Percentiles rank a stretch among this genome's conserved stretches.
These are phyloP conservation scores for Macroventuria anomochaeta DNA, from an alignment of 2,329 filamentous ascomycete genomes.

Conservation along the genomic window DNA sequence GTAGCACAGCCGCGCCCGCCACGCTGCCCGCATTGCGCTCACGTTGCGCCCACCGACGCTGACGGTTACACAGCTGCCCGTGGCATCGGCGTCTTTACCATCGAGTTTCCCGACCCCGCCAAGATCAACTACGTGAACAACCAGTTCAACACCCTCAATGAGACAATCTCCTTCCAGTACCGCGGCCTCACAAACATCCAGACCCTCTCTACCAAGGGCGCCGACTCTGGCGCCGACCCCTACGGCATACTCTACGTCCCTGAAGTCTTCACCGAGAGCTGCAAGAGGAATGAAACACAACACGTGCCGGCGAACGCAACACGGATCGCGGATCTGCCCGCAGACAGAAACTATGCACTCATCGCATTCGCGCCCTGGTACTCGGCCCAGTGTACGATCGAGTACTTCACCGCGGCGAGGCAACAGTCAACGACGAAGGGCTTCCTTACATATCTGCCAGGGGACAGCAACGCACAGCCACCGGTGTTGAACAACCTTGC, in stretches of 20 bases:
- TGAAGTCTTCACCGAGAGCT: conserved; percentile 67
- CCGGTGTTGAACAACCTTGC: conserved; percentile 67
- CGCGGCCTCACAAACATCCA: conserved; percentile 65
- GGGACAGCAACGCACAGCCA: conserved; percentile 62
- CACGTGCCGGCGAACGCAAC: conserved; percentile 79
- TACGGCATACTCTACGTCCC: conserved; percentile 88
- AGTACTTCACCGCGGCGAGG: conserved; percentile 71
- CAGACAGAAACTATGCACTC: conserved; percentile 69
- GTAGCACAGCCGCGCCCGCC: conserved; percentile 15
- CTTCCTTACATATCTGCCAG: conserved; percentile 63
- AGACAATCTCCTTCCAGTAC: conserved; percentile 46
- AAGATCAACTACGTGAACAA: conserved; percentile 39
- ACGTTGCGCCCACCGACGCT: conserved; percentile 10
- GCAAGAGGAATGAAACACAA: conserved; percentile 66
- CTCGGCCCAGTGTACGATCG: conserved; percentile 71
- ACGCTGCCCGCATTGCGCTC: conserved; percentile 2
- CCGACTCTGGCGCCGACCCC: conserved; percentile 66
- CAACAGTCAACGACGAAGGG: conserved; percentile 62
- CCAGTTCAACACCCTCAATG: conserved; percentile 39
- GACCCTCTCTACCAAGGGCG: conserved; percentile 74
- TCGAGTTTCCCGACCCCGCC: conserved; percentile 45
- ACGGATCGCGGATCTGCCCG: conserved; percentile 69
- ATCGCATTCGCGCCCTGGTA: conserved; percentile 90
- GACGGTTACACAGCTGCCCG: conserved; percentile 40
- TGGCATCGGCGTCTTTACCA: conserved; percentile 45